Evolutionary conservation across 495 filamentous ascomycete species (phyloP).

Genomic region (Neurospora sp.): DNA sequence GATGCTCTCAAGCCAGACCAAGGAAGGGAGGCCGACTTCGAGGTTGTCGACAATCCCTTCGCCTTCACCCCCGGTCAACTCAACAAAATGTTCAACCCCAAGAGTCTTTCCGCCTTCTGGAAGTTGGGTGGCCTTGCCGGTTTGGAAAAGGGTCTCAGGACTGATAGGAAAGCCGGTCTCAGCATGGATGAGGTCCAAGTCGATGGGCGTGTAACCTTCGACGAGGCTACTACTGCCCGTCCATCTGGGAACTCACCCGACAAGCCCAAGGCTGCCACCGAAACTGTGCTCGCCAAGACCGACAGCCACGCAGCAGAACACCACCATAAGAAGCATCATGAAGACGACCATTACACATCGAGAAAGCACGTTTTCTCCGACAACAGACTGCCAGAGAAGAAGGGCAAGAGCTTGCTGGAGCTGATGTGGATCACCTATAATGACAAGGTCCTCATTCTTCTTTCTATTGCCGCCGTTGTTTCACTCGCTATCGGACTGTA

Average conservation of each 20-base stretch:
- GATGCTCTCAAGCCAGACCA: conserved; percentile 57
- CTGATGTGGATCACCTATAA: conserved; percentile 82
- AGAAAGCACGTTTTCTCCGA: conserved; percentile 60
- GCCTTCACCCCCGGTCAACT: conserved; percentile 61
- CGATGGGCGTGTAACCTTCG: conserved; percentile 47
- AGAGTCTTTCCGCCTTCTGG: conserved; percentile 60
- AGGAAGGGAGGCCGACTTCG: conserved; percentile 53
- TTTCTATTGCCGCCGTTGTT: conserved; percentile 62
- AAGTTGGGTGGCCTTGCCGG: conserved; percentile 58
- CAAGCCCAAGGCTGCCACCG: conserved; percentile 9
- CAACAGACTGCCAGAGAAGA: conserved; percentile 64
- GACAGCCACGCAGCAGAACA: conserved; percentile 1
- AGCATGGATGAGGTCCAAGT: conserved; percentile 56
- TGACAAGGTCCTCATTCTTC: conserved; percentile 71
- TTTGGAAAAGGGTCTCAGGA: conserved; percentile 57
- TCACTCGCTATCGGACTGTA: conserved; percentile 67
- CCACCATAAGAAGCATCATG: conserved; percentile 8
- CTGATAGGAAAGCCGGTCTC: conserved; percentile 52
- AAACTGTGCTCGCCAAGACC: conserved; percentile 2
- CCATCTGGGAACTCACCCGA: conserved; percentile 20
- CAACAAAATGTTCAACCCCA: conserved; percentile 66
- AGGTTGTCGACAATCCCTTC: conserved; percentile 57
- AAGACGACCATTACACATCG: conserved; percentile 41
- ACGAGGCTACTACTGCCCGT: conserved; percentile 43
- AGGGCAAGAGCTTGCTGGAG: conserved; percentile 60